These are phyloP conservation scores for Comarum palustre DNA, from an alignment of 306 rosid species.

Conservation along the genomic window DNA sequence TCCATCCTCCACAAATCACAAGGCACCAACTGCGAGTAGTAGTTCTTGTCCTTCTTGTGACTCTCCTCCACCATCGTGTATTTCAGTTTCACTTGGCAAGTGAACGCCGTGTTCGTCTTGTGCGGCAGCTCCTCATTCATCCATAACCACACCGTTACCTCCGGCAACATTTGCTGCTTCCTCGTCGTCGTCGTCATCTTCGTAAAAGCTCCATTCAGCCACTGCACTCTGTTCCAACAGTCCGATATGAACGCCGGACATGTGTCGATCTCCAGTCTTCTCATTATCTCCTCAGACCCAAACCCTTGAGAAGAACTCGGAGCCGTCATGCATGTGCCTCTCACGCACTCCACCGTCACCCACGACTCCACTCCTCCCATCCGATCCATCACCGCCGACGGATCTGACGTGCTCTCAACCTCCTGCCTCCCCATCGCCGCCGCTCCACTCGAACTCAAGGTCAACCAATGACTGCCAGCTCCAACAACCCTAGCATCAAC, in stretches of 20 bases:
- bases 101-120: conserved; percentile 17
- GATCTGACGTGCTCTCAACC: conserved; percentile 16
- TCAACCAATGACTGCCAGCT: not conserved
- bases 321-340: conserved; percentile 42
- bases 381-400: conserved; percentile 2
- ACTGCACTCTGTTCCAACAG: conserved; percentile 35
- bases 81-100: conserved; percentile 51
- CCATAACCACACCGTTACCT: conserved; percentile 36
- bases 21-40: conserved; percentile 41
- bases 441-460: not conserved
- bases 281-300: conserved; percentile 32
- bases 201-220: conserved; percentile 53
- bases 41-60: conserved; percentile 16
- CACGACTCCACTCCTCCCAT: conserved; percentile 23
- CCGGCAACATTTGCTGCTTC: conserved; percentile 3
- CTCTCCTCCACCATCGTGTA: conserved; percentile 13
- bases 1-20: conserved; percentile 66
- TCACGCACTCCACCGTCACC: conserved; percentile 59
- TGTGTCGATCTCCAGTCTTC: conserved; percentile 42
- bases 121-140: conserved; percentile 28
- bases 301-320: not conserved
- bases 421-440: not conserved
- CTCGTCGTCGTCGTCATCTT: conserved; percentile 36
- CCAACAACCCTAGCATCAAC: not conserved
- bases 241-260: conserved; percentile 61